phyloP scores from a whole-genome alignment of 148 eudicot genomes.

The Nepenthes mirabilis region DNA sequence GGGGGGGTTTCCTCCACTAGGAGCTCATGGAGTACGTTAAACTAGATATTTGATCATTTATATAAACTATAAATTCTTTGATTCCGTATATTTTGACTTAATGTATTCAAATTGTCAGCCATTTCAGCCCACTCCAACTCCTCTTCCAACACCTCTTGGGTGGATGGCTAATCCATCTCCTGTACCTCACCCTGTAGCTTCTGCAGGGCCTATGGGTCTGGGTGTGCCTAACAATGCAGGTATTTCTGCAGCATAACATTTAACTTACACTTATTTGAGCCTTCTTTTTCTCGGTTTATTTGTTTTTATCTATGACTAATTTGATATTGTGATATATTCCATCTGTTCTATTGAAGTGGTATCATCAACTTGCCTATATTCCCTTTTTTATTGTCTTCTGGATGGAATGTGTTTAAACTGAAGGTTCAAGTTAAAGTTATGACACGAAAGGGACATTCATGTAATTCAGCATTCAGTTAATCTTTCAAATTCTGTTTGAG shows the following conservation, averaged over 20 bases:
- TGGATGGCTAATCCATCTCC: constrained; percentile 84
- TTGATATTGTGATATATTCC: too few species aligned
- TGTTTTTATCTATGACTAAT: too few species aligned
- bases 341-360: too few species aligned
- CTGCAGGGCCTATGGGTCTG: constrained; percentile 70
- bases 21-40: constrained; percentile 76
- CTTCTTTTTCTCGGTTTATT: not conserved
- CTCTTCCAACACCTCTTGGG: constrained; percentile 61
- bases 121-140: constrained; percentile 51
- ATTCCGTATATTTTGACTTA: constrained; percentile 11
- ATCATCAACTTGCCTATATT: too few species aligned
- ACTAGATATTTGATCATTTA: not conserved
- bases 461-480: too few species aligned
- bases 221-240: constrained; percentile 49
- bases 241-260: constrained; percentile 4
- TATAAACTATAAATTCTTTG: not conserved
- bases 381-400: too few species aligned
- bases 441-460: too few species aligned
- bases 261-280: not conserved
- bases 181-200: constrained; percentile 64
- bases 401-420: too few species aligned
- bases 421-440: too few species aligned
- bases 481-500: constrained; percentile 1
- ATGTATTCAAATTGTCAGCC: constrained; percentile 29
- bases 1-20: constrained; percentile 72